Base-by-base conservation (phyloP, 1,139 yeast species). In the Debaryomycetaceae sp. region DNA sequence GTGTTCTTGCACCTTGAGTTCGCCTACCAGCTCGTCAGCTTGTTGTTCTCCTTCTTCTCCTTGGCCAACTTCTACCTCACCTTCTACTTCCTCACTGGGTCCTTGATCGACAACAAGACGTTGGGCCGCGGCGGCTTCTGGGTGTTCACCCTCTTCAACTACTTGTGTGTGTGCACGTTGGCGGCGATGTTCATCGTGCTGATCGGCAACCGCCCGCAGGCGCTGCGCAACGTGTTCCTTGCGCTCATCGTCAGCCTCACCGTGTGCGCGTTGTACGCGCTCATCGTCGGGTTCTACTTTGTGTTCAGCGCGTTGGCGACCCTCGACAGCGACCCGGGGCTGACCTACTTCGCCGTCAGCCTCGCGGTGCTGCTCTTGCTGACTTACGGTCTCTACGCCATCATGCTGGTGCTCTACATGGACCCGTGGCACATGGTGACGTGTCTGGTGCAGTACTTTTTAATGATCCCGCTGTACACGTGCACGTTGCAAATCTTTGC, bases 341-440 rank as follows among this genome's bases (percentile, higher is more conserved):
- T 71, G 17, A 69, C 72, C 2, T 83, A 85, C 49, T 76, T 88
- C 18, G 53, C 67, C 38, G 48, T 61, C n/a, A 83, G 89, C 44
- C 83, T 89, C 41, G 78, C 88, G 27, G 81, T 91, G 4, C 88
- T 96, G 1, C 56, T 91, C 39, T 68, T 81, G 13, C 85, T 96
- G n/a, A 91, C 98, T 0, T 89, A 85, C 53, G 98, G 97, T 2
- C 64, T 91, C 29, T 91, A 89, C 54, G 70, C 79, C 3, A 54
- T 86, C 38, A 81, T 86, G 63, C 84, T 95, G 4, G 44, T 88
- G 27, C 58, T 89, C 37, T 88, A 88, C 55, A 53, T 88, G 56
- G 97, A 88, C 47, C 96, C 96, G 45, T 88, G 96, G 96, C 97
- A 88, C 51, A 76, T 88, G 56, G 28, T 88, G 30, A 82, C 95